Evolutionary conservation across 1,284 basidiomycete species (phyloP).

Genomic region (Sporisorium reilianum): DNA sequence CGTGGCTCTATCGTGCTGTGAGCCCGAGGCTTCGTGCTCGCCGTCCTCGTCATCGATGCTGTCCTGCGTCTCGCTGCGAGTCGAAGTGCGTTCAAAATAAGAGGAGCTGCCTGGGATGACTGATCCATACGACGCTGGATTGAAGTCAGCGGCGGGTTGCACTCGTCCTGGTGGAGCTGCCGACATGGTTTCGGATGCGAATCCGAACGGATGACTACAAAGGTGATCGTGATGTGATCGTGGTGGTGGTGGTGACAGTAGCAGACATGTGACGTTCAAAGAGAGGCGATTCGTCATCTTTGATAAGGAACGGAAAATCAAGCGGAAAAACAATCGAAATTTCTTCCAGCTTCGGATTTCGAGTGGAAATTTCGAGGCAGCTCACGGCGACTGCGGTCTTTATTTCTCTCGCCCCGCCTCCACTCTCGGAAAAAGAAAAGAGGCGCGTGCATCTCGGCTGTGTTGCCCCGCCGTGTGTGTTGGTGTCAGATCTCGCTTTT

Average conservation of each 20-base stretch:
- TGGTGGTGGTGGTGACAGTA: not conserved
- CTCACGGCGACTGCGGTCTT: conserved; percentile 6
- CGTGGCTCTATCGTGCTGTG: not conserved
- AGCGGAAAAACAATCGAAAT: conserved; percentile 22
- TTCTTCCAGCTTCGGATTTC: conserved; percentile 30
- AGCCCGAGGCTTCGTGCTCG: too few species aligned
- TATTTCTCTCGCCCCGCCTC: conserved; percentile 4
- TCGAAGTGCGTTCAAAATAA: conserved; percentile 22
- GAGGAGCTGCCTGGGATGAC: conserved; percentile 23
- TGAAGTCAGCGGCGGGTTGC: conserved; percentile 30
- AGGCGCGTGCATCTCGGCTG: conserved; percentile 3
- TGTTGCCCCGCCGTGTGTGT: not conserved
- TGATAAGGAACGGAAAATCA: not conserved
- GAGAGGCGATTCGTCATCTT: not conserved
- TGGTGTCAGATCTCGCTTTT: conserved; percentile 1
- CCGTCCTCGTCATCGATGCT: conserved; percentile 28
- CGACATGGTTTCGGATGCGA: conserved; percentile 20
- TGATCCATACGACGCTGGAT: conserved; percentile 42
- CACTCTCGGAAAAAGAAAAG: not conserved
- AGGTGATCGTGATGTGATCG: not conserved
- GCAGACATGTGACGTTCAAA: not conserved
- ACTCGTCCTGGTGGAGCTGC: conserved; percentile 42
- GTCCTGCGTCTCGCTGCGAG: conserved; percentile 26
- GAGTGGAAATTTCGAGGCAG: not conserved
- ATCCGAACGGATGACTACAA: not conserved